Conservation (phyloP, 371 early-diverging fungal genomes). For the Mortierella sp. region DNA sequence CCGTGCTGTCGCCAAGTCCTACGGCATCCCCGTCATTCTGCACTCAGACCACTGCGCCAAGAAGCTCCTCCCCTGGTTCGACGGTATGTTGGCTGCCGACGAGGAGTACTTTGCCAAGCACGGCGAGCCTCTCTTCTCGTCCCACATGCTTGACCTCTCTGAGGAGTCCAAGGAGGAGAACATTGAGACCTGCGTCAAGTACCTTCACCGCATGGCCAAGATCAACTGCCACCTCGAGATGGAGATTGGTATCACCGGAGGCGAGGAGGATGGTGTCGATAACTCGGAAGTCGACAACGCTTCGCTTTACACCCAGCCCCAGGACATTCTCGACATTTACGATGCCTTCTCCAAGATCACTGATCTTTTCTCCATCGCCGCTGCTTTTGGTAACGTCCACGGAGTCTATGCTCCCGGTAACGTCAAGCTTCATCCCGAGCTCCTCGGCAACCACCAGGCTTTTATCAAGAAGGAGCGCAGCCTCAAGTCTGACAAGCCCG, state of each 20-base stretch:
- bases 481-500: conserved; percentile 75
- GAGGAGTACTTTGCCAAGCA: conserved; percentile 91
- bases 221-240: conserved; percentile 91
- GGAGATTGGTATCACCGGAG: conserved; percentile 97
- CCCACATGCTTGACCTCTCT: conserved; percentile 96
- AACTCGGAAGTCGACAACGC: conserved; percentile 91
- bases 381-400: conserved; percentile 94
- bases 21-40: conserved; percentile 90
- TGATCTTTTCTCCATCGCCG: conserved; percentile 91
- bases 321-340: conserved; percentile 94
- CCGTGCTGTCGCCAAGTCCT: conserved; percentile 87
- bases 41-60: conserved; percentile 97
- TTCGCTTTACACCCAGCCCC: conserved; percentile 91
- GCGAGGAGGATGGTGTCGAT: conserved; percentile 97
- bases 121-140: conserved; percentile 94
- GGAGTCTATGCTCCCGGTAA: conserved; percentile 96
- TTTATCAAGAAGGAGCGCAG: conserved; percentile 80
- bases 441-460: conserved; percentile 90
- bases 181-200: conserved; percentile 88
- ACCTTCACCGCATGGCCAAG: conserved; percentile 89
- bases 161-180: conserved; percentile 93
- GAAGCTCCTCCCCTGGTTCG: conserved; percentile 95
- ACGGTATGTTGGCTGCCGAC: conserved; percentile 93
- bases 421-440: conserved; percentile 90
- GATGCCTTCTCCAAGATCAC: conserved; percentile 82